Conservation (phyloP, 163 green algal genomes). For the Scenedesmus sp. region DNA sequence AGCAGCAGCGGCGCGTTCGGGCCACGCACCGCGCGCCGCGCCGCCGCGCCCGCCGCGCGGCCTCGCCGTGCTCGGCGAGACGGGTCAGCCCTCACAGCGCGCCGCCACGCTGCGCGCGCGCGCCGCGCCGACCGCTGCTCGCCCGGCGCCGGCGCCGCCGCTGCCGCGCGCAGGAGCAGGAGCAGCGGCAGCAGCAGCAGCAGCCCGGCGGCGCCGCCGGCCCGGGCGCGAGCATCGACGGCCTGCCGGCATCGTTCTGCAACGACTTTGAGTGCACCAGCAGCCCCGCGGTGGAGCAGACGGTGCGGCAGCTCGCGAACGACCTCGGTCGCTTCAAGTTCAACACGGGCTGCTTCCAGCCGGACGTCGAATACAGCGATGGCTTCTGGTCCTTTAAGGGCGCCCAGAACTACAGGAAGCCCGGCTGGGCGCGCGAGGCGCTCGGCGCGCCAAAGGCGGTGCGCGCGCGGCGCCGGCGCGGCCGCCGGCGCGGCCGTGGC, state of each 20-base stretch:
- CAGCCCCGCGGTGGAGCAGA: constrained; percentile 73
- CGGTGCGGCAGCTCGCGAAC: constrained; percentile 61
- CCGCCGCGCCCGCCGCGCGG: no score
- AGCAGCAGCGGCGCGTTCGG: background rate
- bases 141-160: no score
- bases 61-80: no score
- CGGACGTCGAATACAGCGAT: constrained; percentile 63
- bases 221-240: constrained; percentile 53
- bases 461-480: constrained; percentile 22
- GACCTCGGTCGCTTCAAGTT: constrained; percentile 56
- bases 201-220: no score
- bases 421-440: constrained; percentile 44
- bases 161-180: no score
- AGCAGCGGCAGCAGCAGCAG: no score
- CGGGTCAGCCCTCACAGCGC: no score
- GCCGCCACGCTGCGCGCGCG: no score
- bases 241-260: constrained; percentile 68
- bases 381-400: constrained; percentile 66
- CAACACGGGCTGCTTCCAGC: constrained; percentile 58
- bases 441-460: constrained; percentile 52
- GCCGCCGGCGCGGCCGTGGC: constrained; percentile 45
- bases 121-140: no score
- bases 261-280: constrained; percentile 83
- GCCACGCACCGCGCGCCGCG: no score
- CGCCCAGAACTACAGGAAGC: constrained; percentile 45